Evolutionary conservation across 2,329 filamentous ascomycete genomes (phyloP).

Genomic region (Trichophyton equinum): DNA sequence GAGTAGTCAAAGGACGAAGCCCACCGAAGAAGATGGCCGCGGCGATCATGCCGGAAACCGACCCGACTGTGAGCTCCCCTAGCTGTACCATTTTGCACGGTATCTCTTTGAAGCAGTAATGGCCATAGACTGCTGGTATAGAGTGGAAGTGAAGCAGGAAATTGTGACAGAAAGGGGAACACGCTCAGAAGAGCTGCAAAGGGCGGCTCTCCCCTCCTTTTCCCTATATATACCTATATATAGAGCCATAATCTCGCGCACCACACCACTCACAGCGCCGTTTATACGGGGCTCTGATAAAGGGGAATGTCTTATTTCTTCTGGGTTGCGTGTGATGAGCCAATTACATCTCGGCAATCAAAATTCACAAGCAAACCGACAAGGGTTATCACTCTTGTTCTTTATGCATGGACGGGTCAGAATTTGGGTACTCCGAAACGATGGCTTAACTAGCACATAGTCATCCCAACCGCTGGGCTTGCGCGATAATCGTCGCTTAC

Average conservation of each 20-base stretch:
- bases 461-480: not conserved
- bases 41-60: not conserved
- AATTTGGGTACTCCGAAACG: not conserved
- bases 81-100: not conserved
- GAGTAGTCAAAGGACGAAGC: not conserved
- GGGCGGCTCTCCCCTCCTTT: not conserved
- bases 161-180: not conserved
- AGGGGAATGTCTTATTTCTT: not conserved
- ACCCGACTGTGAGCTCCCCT: not conserved
- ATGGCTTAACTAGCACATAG: not conserved
- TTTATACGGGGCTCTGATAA: not conserved
- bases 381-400: not conserved
- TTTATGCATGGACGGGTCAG: not conserved
- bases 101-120: not conserved
- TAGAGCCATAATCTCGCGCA: not conserved
- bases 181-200: not conserved
- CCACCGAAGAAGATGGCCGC: not conserved
- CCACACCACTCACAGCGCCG: not conserved
- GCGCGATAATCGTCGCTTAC: not conserved
- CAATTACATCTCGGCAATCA: not conserved
- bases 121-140: not conserved
- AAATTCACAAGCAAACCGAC: not conserved
- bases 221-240: not conserved
- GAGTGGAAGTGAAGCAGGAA: not conserved
- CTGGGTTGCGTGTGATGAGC: not conserved